Conservation (phyloP, 108 stramenopile species). For the Epithemia pelagica region DNA sequence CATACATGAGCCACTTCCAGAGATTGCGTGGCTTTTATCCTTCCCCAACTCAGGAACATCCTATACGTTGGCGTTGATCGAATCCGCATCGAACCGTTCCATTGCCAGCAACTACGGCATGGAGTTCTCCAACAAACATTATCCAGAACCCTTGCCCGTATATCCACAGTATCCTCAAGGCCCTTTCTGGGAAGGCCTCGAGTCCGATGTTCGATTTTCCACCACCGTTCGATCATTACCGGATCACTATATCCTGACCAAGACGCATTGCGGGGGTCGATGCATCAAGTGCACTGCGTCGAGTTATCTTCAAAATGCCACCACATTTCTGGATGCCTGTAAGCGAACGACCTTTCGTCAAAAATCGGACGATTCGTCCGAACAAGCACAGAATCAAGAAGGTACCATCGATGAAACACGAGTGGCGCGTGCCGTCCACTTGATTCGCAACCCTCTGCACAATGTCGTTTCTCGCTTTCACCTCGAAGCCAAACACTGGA, state of each 20-base stretch:
- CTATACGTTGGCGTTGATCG: conserved; percentile 21
- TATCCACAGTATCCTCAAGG: conserved; percentile 12
- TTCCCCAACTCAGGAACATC: conserved; percentile 28
- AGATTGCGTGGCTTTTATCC: conserved; percentile 26
- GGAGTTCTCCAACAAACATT: conserved; percentile 12
- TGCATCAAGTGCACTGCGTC: conserved; percentile 50
- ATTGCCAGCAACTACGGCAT: conserved; percentile 23
- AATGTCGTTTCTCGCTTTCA: conserved; percentile 72
- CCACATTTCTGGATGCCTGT: conserved; percentile 25
- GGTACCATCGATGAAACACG: conserved; percentile 14
- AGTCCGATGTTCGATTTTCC: conserved; percentile 17
- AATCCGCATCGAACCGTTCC: conserved; percentile 8
- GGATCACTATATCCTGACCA: conserved; percentile 55
- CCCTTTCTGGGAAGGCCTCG: conserved; percentile 35
- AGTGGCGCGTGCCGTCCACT: conserved; percentile 59
- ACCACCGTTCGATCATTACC: conserved; percentile 28
- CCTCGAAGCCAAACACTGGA: conserved; percentile 32
- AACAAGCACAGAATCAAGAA: no score
- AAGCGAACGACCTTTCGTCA: background rate
- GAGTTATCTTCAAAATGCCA: conserved; percentile 41
- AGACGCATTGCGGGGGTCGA: conserved; percentile 74
- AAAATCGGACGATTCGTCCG: no score
- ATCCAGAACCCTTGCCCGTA: conserved; percentile 2
- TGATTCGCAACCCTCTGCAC: conserved; percentile 60
- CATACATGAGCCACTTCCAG: no score